Evolutionary conservation across 495 filamentous ascomycete species (phyloP), one percentile per base, ranked within the genome.

Genomic region (Hypoxylon cercidicola): DNA sequence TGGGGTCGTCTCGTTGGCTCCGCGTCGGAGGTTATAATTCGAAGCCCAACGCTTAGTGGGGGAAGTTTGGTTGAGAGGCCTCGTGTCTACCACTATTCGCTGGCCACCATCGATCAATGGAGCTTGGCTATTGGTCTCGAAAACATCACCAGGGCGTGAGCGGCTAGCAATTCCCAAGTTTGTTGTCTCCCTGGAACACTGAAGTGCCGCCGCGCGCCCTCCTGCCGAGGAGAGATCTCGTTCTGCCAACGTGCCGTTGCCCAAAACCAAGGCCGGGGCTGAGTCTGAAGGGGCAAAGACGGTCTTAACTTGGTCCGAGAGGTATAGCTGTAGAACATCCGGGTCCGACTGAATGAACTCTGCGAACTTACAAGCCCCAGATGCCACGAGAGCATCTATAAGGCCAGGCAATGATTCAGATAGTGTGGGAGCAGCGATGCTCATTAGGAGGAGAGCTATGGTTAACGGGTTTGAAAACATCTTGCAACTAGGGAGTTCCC

Each of bases 221-320:
- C 51, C 7, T 16, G 47, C n/a, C 12, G 46, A 21, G 4, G 52
- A 51, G 12, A 57, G 37, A n/a, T 21, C 53, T 46, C 60, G 43
- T 28, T 28, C 19, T 25, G 8, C 9, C 12, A 64, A 7, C 0
- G 60, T 52, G 13, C n/a, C 15, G 18, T 52, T 45, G 4, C 23
- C 23, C 8, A 32, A 25, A 13, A n/a, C 13, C 15, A 19, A 34
- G 49, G 77, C 72, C 9, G 16, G 35, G 12, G 10, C 13, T 20
- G 28, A 40, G 53, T 78, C 72, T 11, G 16, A 41, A 10, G 74
- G 73, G 3, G 74, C 74, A 35, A 72, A 78, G 39, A 78, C 61
- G 8, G 76, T 78, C 11, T 61, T 12, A 12, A 75, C 72, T 10
- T 35, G n/a, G 0, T 51, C 34, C 1, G 73, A 73, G 25, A 28